Conservation (phyloP, 768 basidiomycete genomes). For the Boletus subparvulus region DNA sequence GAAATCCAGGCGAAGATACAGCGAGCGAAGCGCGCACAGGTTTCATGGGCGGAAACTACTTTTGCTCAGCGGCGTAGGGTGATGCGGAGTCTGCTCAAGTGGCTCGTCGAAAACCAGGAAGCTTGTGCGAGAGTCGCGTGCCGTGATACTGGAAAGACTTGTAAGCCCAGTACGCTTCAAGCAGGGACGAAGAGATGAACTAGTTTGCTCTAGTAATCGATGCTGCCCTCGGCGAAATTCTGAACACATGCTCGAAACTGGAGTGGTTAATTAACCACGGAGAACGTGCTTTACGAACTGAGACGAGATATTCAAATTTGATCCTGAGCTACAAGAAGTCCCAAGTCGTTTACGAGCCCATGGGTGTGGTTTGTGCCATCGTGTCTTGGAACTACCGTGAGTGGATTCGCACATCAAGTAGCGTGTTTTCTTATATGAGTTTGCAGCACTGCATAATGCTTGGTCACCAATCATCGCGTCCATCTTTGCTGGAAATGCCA, state of each 20-base stretch:
- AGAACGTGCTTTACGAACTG: slow-evolving; percentile 71
- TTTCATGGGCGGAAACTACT: slow-evolving; percentile 68
- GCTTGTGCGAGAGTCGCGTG: slow-evolving; percentile 83
- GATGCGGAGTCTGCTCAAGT: slow-evolving; percentile 82
- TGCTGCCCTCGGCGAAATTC: slow-evolving; percentile 89
- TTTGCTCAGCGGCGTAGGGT: slow-evolving; percentile 82
- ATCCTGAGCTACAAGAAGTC: slow-evolving; percentile 76
- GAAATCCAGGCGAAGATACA: slow-evolving; percentile 76
- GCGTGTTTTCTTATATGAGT: background rate
- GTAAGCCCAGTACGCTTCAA: slow-evolving; percentile 43
- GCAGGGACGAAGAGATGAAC: background rate
- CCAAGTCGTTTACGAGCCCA: slow-evolving; percentile 82
- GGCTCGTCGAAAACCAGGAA: slow-evolving; percentile 92
- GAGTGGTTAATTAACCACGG: slow-evolving; percentile 90
- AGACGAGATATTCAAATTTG: slow-evolving; percentile 64
- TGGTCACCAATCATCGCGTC: slow-evolving; percentile 92
- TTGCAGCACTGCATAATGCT: slow-evolving; percentile 83
- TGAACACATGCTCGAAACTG: slow-evolving; percentile 93
- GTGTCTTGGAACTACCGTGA: slow-evolving; percentile 95
- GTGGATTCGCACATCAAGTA: slow-evolving; percentile 17
- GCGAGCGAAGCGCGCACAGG: slow-evolving; percentile 64
- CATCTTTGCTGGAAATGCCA: slow-evolving; percentile 85
- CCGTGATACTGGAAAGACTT: slow-evolving; percentile 93
- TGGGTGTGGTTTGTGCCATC: slow-evolving; percentile 89
- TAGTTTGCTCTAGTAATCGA: slow-evolving; percentile 67